Evolutionary conservation across 129 eudicot species (phyloP).

Genomic region (Gnaphalium uliginosum): DNA sequence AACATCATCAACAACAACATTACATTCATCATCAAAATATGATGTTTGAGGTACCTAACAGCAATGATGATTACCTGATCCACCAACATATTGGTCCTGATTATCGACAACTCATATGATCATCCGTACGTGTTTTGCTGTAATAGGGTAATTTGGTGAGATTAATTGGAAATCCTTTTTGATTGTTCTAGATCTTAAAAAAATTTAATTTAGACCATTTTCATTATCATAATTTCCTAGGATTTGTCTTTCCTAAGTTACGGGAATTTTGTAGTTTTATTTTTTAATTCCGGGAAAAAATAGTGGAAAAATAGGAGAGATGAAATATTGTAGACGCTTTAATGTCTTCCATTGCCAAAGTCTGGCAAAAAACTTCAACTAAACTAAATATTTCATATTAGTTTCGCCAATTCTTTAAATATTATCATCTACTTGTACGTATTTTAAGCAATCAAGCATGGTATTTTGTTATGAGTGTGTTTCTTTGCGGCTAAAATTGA

Average conservation of each 20-base stretch:
- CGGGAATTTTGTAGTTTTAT: constrained; percentile 33
- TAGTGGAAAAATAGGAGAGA: constrained; percentile 11
- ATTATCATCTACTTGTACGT: too few species aligned
- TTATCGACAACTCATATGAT: constrained; percentile 52
- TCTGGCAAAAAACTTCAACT: constrained; percentile 17
- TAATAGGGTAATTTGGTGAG: constrained; percentile 7
- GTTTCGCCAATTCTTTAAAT: background rate
- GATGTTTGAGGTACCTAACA: constrained; percentile 65
- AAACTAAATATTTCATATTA: constrained; percentile 6
- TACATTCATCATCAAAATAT: constrained; percentile 46
- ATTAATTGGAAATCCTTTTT: background rate
- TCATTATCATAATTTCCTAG: constrained; percentile 27
- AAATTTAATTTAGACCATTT: constrained; percentile 22
- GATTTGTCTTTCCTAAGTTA: constrained; percentile 29
- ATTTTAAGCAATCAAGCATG: too few species aligned
- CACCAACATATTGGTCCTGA: constrained; percentile 81
- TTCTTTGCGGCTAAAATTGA: too few species aligned
- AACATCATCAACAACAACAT: constrained; percentile 48
- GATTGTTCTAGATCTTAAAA: constrained; percentile 10
- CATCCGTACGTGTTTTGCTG: background rate
- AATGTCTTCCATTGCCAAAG: constrained; percentile 27
- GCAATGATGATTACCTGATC: constrained; percentile 70
- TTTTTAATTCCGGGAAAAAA: constrained; percentile 15
- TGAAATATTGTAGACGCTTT: constrained; percentile 26
- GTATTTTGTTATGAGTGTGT: too few species aligned